Conservation (phyloP, 371 early-diverging fungal genomes). For the Parasitella parasitica region DNA sequence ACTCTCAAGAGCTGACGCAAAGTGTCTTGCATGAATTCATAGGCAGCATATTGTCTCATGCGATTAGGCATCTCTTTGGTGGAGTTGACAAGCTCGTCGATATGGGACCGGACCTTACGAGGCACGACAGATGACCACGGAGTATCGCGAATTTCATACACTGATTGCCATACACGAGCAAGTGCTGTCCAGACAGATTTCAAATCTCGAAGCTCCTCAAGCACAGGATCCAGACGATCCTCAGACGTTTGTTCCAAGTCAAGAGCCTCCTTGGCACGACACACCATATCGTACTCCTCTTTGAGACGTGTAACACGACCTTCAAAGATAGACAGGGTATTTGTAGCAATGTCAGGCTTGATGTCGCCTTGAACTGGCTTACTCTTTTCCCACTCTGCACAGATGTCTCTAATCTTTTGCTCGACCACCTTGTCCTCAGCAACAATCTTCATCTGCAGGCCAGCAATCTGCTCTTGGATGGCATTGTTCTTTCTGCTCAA, state of each 20-base stretch:
- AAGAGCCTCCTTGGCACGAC: slow-evolving; percentile 93
- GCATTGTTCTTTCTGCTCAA: slow-evolving; percentile 86
- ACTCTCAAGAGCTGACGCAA: slow-evolving; percentile 79
- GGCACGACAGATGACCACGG: slow-evolving; percentile 89
- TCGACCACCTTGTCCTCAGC: slow-evolving; percentile 88
- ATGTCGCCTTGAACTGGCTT: slow-evolving; percentile 97
- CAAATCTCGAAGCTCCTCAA: slow-evolving; percentile 92
- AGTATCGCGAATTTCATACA: slow-evolving; percentile 85
- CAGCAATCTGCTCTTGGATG: slow-evolving; percentile 93
- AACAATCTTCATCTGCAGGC: slow-evolving; percentile 87
- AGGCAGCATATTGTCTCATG: slow-evolving; percentile 97
- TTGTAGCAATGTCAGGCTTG: slow-evolving; percentile 83
- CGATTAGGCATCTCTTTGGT: slow-evolving; percentile 92
- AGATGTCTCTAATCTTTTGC: slow-evolving; percentile 81
- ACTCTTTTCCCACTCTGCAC: slow-evolving; percentile 90
- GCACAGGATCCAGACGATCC: slow-evolving; percentile 79
- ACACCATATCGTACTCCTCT: slow-evolving; percentile 88
- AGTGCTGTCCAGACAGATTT: slow-evolving; percentile 94
- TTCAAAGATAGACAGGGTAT: slow-evolving; percentile 85
- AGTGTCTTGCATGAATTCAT: slow-evolving; percentile 88
- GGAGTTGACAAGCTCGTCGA: slow-evolving; percentile 81
- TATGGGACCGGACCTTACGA: slow-evolving; percentile 83
- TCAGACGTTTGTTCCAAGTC: slow-evolving; percentile 73
- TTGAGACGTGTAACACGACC: slow-evolving; percentile 79
- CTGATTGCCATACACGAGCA: slow-evolving; percentile 78